Conservation (phyloP, 2,329 filamentous ascomycete species). For the Pestalotiopsis sp. region DNA sequence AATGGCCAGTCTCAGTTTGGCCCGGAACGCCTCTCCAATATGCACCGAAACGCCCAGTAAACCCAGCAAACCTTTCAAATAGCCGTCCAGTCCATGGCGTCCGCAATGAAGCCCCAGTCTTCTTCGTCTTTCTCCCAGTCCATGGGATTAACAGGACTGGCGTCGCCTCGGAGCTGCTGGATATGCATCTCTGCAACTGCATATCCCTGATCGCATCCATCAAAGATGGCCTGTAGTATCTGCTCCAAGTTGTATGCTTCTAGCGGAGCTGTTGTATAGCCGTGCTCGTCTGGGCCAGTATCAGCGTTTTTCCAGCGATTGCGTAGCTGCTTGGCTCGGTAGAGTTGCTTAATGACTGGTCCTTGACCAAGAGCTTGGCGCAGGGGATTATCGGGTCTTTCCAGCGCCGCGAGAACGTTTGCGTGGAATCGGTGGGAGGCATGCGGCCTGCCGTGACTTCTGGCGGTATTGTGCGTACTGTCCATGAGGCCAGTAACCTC, state of each 20-base stretch:
- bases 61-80: conserved; percentile 24
- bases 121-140: conserved; percentile 37
- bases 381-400: conserved; percentile 59
- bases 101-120: conserved; percentile 61
- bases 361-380: conserved; percentile 57
- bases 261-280: conserved; percentile 41
- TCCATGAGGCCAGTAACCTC: conserved; percentile 37
- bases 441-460: background rate
- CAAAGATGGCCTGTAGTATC: conserved; percentile 61
- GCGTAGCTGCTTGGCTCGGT: conserved; percentile 69
- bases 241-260: conserved; percentile 63
- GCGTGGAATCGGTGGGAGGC: conserved; percentile 64
- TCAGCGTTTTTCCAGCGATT: conserved; percentile 75
- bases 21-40: background rate
- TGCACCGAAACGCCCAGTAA: background rate
- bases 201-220: conserved; percentile 62
- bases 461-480: conserved; percentile 16
- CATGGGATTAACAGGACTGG: conserved; percentile 18
- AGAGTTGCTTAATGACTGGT: conserved; percentile 60
- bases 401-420: conserved; percentile 67
- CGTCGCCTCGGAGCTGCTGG: conserved; percentile 20
- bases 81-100: conserved; percentile 63
- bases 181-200: conserved; percentile 51
- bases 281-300: background rate
- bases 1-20: background rate